Conservation (phyloP, 169 alveolate species). For the Eimeria maxima region DNA sequence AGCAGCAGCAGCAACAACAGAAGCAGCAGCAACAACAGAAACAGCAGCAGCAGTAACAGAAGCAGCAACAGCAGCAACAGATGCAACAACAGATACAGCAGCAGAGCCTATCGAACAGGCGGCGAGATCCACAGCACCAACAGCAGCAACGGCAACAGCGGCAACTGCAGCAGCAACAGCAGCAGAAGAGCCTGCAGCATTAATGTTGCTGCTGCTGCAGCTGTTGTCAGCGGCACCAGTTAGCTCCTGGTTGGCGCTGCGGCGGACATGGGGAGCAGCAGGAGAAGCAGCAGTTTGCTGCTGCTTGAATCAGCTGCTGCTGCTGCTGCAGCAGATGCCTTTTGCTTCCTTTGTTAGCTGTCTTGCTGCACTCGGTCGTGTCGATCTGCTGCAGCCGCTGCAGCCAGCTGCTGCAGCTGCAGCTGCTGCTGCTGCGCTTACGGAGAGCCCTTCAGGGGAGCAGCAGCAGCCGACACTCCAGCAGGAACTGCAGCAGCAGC, state of each 20-base stretch:
- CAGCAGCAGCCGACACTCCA: slow-evolving; percentile 15
- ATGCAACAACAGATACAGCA: no score
- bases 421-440: not conserved
- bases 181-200: no score
- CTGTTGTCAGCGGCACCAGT: slow-evolving; percentile 7
- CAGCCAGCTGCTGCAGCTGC: slow-evolving; percentile 31
- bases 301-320: not conserved
- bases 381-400: slow-evolving; percentile 47
- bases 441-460: not conserved
- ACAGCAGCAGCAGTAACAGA: no score
- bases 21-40: no score
- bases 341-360: slow-evolving; percentile 2
- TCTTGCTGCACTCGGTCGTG: not conserved
- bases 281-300: not conserved
- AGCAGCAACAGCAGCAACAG: no score
- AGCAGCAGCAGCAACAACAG: no score
- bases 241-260: not conserved
- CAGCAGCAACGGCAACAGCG: no score
- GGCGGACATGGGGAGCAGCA: not conserved
- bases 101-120: no score
- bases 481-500: not conserved
- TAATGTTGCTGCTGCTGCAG: not conserved
- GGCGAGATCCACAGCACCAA: no score
- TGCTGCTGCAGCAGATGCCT: not conserved
- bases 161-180: no score